A percentile compares a stretch with the other conserved stretches of the same genome.
Evolutionary conservation across 2,329 filamentous ascomycete genomes (phyloP).

Genomic region (Chaetomium globosum): DNA sequence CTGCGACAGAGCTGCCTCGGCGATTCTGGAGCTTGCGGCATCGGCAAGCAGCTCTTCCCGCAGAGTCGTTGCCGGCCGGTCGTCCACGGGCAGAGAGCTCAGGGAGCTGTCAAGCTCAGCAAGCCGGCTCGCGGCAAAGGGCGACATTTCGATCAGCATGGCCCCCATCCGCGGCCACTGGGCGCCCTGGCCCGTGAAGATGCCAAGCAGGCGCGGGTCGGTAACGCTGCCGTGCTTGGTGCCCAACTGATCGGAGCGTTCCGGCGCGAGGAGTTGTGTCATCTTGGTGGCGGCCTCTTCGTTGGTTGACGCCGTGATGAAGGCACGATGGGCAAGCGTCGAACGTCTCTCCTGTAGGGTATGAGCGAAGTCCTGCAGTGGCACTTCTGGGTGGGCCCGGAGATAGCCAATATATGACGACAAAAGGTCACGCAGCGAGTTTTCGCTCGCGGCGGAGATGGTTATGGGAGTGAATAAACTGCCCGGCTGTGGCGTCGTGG

Average conservation of each 20-base stretch:
- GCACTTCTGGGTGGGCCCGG: too few species aligned
- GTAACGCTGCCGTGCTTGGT: not conserved
- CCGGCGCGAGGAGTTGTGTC: too few species aligned
- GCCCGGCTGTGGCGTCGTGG: not conserved
- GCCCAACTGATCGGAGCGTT: not conserved
- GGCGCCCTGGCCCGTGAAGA: slow-evolving; percentile 42
- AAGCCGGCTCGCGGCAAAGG: slow-evolving; percentile 12
- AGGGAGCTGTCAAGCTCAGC: not conserved
- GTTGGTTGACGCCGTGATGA: too few species aligned
- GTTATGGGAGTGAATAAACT: not conserved
- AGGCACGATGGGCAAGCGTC: too few species aligned
- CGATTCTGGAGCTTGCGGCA: not conserved
- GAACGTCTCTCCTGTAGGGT: too few species aligned
- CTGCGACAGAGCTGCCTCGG: slow-evolving; percentile 38
- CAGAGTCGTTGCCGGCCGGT: not conserved
- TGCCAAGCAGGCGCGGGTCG: slow-evolving; percentile 20
- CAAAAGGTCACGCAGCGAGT: too few species aligned
- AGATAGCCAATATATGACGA: too few species aligned
- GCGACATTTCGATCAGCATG: slow-evolving; percentile 22
- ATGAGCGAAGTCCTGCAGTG: too few species aligned
- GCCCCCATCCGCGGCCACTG: slow-evolving; percentile 41
- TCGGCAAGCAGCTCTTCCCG: slow-evolving; percentile 20
- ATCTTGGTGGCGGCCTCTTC: too few species aligned
- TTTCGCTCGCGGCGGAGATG: too few species aligned
- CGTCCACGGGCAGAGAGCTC: not conserved